Conservation (phyloP, 129 eudicot genomes). For the Flaveria ramosissima region DNA sequence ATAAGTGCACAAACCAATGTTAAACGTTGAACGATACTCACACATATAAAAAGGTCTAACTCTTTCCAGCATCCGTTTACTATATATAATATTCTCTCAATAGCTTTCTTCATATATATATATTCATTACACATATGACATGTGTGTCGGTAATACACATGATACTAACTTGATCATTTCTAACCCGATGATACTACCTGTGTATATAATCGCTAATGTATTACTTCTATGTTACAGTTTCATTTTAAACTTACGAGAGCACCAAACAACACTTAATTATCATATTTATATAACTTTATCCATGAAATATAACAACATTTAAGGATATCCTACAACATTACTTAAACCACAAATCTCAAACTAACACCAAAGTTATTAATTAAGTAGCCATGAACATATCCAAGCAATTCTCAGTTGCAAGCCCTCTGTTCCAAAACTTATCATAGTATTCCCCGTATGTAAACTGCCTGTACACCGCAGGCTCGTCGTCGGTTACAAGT, state of each 20-base stretch:
- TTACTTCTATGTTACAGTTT: background rate
- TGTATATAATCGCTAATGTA: too few species aligned
- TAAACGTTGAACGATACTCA: too few species aligned
- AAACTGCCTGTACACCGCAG: conserved; percentile 28
- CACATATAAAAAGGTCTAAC: too few species aligned
- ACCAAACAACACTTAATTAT: background rate
- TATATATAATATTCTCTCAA: too few species aligned
- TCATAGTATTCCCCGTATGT: conserved; percentile 39
- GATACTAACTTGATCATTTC: too few species aligned
- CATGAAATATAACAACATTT: background rate
- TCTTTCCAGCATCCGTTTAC: too few species aligned
- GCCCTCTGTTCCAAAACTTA: conserved; percentile 49
- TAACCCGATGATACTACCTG: too few species aligned
- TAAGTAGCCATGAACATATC: conserved; percentile 37
- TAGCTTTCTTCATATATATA: too few species aligned
- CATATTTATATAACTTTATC: background rate
- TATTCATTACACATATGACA: too few species aligned
- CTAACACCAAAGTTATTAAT: background rate
- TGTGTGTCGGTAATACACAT: too few species aligned
- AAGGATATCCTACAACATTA: background rate
- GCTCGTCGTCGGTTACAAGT: conserved; percentile 32
- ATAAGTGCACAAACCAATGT: too few species aligned
- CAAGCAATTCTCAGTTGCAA: conserved; percentile 35
- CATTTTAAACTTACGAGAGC: background rate
- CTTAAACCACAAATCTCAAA: background rate